A percentile compares a stretch with the other conserved stretches of the same genome.
Conservation (phyloP, 2,329 filamentous ascomycete species). For the Capronia coronata region DNA sequence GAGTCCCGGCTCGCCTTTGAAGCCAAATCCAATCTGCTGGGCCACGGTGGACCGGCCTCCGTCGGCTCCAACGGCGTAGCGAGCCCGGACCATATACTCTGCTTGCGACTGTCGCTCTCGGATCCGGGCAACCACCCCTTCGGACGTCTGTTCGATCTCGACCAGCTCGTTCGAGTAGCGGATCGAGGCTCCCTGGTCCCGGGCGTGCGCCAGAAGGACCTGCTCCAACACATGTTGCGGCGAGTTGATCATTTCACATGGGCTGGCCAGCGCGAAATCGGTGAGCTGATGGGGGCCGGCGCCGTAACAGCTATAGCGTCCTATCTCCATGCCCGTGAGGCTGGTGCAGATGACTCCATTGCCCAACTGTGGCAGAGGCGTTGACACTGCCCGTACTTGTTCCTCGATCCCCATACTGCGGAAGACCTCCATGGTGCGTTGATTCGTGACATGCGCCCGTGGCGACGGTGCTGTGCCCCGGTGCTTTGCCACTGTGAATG, state of each 20-base stretch:
- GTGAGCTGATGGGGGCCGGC: too few relatives aligned
- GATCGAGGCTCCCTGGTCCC: conserved; percentile 34
- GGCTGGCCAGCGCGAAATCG: conserved; percentile 30
- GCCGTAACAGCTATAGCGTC: too few relatives aligned
- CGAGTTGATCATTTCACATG: conserved; percentile 38
- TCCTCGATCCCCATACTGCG: conserved; percentile 41
- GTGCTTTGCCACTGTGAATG: conserved; percentile 14
- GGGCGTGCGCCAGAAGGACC: conserved; percentile 36
- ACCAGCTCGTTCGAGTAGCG: conserved; percentile 37
- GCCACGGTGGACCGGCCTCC: conserved; percentile 39
- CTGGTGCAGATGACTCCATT: too few relatives aligned
- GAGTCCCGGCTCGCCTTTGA: conserved; percentile 39
- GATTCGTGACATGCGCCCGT: conserved; percentile 17
- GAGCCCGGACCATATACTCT: conserved; percentile 45
- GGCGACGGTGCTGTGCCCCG: conserved; percentile 12
- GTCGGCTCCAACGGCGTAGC: conserved; percentile 41
- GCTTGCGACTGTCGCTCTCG: conserved; percentile 29
- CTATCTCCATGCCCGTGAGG: too few relatives aligned
- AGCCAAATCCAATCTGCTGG: conserved; percentile 42
- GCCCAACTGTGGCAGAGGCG: conserved; percentile 35
- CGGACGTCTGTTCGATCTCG: conserved; percentile 28
- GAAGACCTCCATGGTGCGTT: conserved; percentile 13
- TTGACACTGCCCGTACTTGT: conserved; percentile 40
- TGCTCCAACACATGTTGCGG: conserved; percentile 42
- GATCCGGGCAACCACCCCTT: conserved; percentile 33